Base-by-base conservation (phyloP, 176 grass and related monocot genomes). In the Oryza glaberrima region DNA sequence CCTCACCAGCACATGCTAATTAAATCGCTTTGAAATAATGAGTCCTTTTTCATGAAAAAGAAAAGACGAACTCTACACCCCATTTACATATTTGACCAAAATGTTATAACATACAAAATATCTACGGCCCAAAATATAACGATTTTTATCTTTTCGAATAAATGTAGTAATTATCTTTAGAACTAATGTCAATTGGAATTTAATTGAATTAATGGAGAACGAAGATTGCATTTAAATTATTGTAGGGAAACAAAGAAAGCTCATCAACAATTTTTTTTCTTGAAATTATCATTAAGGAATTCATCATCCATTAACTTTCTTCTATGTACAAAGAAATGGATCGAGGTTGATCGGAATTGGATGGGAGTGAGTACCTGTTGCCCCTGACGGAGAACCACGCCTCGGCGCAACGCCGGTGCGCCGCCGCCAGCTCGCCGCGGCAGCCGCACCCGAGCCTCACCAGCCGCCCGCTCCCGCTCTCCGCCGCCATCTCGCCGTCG, bases 381-480 rank as follows among this genome's bases (percentile, higher is more conserved):
- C 94, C 94, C 70, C 79, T 91, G n/a, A 92, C 38, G 79, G 56
- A 88, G 82, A 97, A 97, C 94, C 94, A 97, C 25, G 89, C 85
- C 87, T 92, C 89, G 40, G 94, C 91, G 74, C 94, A 96, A 20
- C 81, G 91, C 1, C 75, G 80, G 82, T 93, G 94, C 68, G 89
- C 89, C 73, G 78, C 52, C 68, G 68, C 91, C 9, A 94, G 87
- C 49, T 91, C 94, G n/a, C 90, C 91, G 47, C 90, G 90, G 94
- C 89, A 97, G 10, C 89, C 79, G 82, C 91, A 97, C 30, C 94
- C 94, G 15, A 94, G 88, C 45, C 68, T 74, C 20, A 92, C 81
- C 47, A 94, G 67, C 74, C 76, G 43, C 58, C 86, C 83, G 28
- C 74, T 36, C 67, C 86, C 45, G 26, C 34, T 79, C 75, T 70